Base-by-base conservation (phyloP, 352 stramenopile species). In the Globisporangium polare region DNA sequence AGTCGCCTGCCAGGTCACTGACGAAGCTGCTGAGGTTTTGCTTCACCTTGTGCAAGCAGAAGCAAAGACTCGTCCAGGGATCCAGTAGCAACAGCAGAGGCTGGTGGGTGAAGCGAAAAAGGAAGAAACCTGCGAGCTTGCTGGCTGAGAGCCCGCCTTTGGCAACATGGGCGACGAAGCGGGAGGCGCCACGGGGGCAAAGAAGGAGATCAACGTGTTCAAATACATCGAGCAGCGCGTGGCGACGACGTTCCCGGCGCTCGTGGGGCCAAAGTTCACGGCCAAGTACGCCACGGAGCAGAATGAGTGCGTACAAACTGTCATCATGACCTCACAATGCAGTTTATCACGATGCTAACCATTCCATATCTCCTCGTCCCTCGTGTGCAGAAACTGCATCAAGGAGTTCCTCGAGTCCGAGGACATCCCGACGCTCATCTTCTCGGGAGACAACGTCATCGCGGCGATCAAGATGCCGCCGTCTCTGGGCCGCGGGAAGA, bases 341-440 rank as follows among this genome's bases (percentile, higher is more conserved):
- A 12, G 6, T 43, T 5, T 43, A 43, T n/a, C 53, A 7, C 12
- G 24, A 35, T 39, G 15, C 26, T 54, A 6, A 54, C 49, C 1
- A 35, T 6, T 4, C 8, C 26, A 54, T 1, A 27, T 54, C 24
- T 53, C 4, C 15, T 46, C 22, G 35, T 52, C 33, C 6, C 17
- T 33, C 24, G 10, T 13, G 33, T 17, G 15, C 5, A 89, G 79
- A 53, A 74, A 66, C 7, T 94, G 80, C 49, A 73, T 98, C 22
- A 92, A 92, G 54, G 80, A 96, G 58, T 98, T 97, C 59, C 80
- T 97, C 29, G 87, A 95, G 35, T 88, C 77, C 29, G 78, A 95
- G 53, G 82, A 97, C 41, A 68, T 94, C 47, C 88, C 80, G 60
- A 95, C 85, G 59, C 83, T 98, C 56, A 77, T 96, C 45, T 90